Base-by-base conservation (phyloP, 495 filamentous ascomycete genomes). In the Sordaria brevicollis region DNA sequence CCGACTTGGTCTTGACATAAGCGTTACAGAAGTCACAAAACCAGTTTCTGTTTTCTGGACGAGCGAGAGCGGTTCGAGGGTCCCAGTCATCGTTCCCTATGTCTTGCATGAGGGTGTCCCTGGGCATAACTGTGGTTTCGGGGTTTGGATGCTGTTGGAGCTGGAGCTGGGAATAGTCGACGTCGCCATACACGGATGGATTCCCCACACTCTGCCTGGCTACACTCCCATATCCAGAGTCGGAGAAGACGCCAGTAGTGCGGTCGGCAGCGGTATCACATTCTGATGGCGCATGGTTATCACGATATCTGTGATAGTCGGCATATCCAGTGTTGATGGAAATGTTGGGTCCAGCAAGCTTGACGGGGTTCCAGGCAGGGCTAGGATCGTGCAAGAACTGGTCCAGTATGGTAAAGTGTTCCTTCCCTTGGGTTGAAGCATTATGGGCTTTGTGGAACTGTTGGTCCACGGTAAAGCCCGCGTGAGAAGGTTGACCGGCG, bases 221-320 rank as follows among this genome's bases (percentile, higher is more conserved):
- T 66, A 76, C 76, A 68, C 85, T 89, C 10, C 82, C 86, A 75
- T 91, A 92, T 15, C 86, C 89, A 7, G 90, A 92, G 74, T 92
- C 90, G 2, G 83, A 86, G 2, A 81, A 79, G 31, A 83, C 73
- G 9, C 66, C 67, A 6, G 34, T n/a, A 10, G 81, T 79, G 17
- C 82, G 81, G 35, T 83, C 84, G 39, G 78, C 81, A 68, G 87
- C 80, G 25, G 86, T 87, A 35, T 83, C 89, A 57, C 79, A 82
- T 68, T 91, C 89, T 3, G 88, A 91, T 9, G 78, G 76, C 13
- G 77, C 79, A 17, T 75, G 67, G 35, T 68, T 71, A 38, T 72
- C 76, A 29, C 76, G 74, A 43, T 73, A 78, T 15, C 38, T 35
- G 37, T 8, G 35, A 67, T 72, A 72, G 11, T 31, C 57, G 10